phyloP scores from a whole-genome alignment of 2,329 filamentous ascomycete genomes.

The Reticulascus tulasneorum region DNA sequence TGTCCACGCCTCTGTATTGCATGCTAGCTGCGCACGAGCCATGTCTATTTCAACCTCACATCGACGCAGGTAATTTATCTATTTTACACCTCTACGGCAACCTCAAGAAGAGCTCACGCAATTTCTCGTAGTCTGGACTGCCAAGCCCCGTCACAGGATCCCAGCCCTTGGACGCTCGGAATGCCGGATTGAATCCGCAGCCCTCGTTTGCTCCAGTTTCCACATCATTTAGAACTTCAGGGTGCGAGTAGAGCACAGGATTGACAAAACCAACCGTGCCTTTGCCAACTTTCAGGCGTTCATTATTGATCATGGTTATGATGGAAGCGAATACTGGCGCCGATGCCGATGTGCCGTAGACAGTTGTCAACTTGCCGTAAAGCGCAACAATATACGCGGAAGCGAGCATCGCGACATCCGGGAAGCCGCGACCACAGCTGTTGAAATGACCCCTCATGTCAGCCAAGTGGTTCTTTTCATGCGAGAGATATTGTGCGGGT shows the following conservation, averaged over 20 bases:
- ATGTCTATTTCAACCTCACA: too few relatives aligned
- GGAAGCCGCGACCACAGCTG: slow-evolving; percentile 30
- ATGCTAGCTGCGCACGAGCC: too few relatives aligned
- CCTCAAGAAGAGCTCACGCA: background rate
- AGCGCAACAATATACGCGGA: slow-evolving; percentile 38
- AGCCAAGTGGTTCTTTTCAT: too few relatives aligned
- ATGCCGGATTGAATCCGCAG: slow-evolving; percentile 19
- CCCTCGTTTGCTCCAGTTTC: slow-evolving; percentile 20
- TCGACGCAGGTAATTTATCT: too few relatives aligned
- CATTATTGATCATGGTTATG: slow-evolving; percentile 27
- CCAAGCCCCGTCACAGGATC: slow-evolving; percentile 23
- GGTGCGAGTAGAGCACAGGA: slow-evolving; percentile 22
- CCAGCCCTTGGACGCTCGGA: slow-evolving; percentile 21
- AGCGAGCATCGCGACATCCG: slow-evolving; percentile 38
- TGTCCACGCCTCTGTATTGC: too few relatives aligned
- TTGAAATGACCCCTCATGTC: too few relatives aligned
- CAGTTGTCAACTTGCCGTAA: background rate
- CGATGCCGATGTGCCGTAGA: background rate
- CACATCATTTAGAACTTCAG: slow-evolving; percentile 17
- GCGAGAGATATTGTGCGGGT: too few relatives aligned
- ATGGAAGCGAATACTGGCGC: slow-evolving; percentile 15
- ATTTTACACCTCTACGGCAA: too few relatives aligned
- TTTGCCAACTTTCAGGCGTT: slow-evolving; percentile 28
- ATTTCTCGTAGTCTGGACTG: slow-evolving; percentile 4
- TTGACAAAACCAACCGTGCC: slow-evolving; percentile 34